A percentile compares a stretch with the other conserved stretches of the same genome.
These are phyloP conservation scores for Drosera capensis DNA, from an alignment of 148 eudicot genomes.

Conservation along the genomic window DNA sequence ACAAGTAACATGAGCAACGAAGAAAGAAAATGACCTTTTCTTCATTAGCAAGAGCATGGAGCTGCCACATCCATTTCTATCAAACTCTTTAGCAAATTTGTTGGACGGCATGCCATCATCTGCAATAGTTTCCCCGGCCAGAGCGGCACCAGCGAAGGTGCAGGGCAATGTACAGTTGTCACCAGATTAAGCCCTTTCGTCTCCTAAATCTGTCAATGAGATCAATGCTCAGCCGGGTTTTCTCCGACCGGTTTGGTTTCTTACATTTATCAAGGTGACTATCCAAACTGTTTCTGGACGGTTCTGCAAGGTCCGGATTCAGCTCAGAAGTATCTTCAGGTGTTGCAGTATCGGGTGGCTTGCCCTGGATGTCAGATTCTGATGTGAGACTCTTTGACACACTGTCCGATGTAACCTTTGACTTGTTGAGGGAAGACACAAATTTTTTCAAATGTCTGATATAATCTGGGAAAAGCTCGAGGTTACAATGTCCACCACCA, in stretches of 20 bases:
- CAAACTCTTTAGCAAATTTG: too few species aligned
- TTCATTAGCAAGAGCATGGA: too few species aligned
- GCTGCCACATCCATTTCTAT: too few species aligned
- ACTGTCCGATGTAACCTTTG: conserved; percentile 20
- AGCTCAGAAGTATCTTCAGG: conserved; percentile 30
- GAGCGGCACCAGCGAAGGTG: too few species aligned
- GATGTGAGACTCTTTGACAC: conserved; percentile 22
- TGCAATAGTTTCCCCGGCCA: too few species aligned
- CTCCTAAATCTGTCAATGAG: conserved; percentile 53
- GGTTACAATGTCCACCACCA: conserved; percentile 95
- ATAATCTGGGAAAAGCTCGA: conserved; percentile 84
- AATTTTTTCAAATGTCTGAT: conserved; percentile 72
- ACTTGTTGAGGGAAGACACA: conserved; percentile 49
- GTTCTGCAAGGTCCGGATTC: conserved; percentile 38
- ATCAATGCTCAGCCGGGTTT: conserved; percentile 77
- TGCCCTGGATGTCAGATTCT: conserved; percentile 10
- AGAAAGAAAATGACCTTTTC: too few species aligned
- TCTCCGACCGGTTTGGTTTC: conserved; percentile 62
- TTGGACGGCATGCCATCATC: too few species aligned
- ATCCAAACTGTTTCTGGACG: conserved; percentile 81
- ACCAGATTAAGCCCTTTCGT: conserved; percentile 67
- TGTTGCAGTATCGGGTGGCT: conserved; percentile 18
- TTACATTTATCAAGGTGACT: conserved; percentile 76
- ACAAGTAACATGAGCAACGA: too few species aligned
- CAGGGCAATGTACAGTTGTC: too few species aligned